Evolutionary conservation across 2,329 filamentous ascomycete species (phyloP).

Genomic region (Fusarium sterilihyphosum): DNA sequence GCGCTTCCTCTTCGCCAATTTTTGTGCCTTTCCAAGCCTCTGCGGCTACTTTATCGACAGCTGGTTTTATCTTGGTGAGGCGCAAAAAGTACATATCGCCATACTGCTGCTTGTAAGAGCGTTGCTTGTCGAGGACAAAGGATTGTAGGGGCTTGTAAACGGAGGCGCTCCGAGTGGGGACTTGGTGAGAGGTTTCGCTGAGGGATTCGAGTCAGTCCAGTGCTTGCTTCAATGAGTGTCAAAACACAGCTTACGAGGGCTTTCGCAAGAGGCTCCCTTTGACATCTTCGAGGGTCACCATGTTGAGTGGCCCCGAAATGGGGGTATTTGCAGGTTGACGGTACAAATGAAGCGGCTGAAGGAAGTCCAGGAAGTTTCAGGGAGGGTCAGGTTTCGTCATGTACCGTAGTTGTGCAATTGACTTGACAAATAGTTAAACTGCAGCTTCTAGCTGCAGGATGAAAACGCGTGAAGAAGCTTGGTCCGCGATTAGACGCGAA

Average conservation of each 20-base stretch:
- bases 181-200: constrained; percentile 49
- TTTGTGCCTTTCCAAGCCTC: constrained; percentile 82
- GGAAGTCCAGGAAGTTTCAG: not conserved
- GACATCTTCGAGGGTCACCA: constrained; percentile 50
- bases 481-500: constrained; percentile 33
- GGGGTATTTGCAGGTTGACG: not conserved
- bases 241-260: constrained; percentile 44
- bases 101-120: constrained; percentile 93
- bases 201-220: not conserved
- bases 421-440: not conserved
- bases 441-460: not conserved
- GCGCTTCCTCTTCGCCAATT: constrained; percentile 80
- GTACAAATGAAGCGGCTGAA: not conserved
- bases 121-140: constrained; percentile 75
- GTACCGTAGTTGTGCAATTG: constrained; percentile 1
- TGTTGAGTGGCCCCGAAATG: constrained; percentile 26
- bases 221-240: not conserved
- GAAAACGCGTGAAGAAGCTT: constrained; percentile 37
- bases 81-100: constrained; percentile 98
- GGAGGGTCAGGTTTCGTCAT: not conserved
- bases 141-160: constrained; percentile 79
- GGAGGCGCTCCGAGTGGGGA: constrained; percentile 63
- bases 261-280: constrained; percentile 47
- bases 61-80: constrained; percentile 85
- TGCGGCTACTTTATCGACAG: constrained; percentile 77